phyloP scores from a whole-genome alignment of 768 basidiomycete genomes.

The Naganishia friedmannii region DNA sequence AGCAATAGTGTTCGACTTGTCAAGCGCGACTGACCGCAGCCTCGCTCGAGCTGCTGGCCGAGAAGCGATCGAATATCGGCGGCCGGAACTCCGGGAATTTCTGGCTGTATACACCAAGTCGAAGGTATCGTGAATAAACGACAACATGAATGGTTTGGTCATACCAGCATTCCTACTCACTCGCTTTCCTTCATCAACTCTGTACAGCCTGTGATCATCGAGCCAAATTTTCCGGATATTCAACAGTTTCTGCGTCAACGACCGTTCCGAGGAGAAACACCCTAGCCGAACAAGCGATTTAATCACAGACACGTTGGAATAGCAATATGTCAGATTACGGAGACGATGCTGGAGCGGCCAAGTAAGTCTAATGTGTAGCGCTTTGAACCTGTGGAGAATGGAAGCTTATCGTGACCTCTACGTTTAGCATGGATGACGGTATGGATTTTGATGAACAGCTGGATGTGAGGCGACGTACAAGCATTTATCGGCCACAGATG shows the following conservation, averaged over 20 bases:
- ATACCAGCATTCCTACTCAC: neutral
- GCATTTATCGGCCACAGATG: neutral
- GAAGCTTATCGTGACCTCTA: neutral
- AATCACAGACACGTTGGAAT: neutral
- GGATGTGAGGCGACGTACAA: neutral
- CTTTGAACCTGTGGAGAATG: neutral
- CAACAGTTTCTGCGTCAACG: neutral
- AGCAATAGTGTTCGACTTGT: no score
- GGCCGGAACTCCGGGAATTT: constrained; percentile 10
- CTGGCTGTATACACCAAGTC: constrained; percentile 16
- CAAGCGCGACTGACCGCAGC: no score
- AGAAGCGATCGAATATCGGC: neutral
- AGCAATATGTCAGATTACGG: constrained; percentile 21
- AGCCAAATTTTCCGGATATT: neutral
- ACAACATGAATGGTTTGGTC: neutral
- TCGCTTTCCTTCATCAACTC: neutral
- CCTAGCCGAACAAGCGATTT: neutral
- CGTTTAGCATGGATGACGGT: neutral
- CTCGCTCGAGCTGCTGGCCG: neutral
- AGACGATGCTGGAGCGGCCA: constrained; percentile 21
- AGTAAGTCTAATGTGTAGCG: neutral
- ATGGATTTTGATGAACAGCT: constrained; percentile 22
- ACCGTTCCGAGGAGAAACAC: neutral
- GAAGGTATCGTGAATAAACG: neutral
- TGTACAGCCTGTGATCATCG: neutral